phyloP scores from a whole-genome alignment of 306 rosid species.

The Vicia villosa region DNA sequence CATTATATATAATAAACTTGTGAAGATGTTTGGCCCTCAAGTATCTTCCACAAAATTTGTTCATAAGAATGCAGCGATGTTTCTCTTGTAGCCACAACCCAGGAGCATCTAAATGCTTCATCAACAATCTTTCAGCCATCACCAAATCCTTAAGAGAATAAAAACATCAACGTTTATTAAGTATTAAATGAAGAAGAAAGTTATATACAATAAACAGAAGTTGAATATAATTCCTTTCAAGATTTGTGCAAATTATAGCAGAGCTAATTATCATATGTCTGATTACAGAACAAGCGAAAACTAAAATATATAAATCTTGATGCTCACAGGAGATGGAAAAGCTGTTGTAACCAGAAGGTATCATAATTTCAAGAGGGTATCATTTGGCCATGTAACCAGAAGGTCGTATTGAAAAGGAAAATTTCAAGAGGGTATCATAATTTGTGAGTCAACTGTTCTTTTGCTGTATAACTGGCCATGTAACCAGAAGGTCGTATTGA shows the following conservation, averaged over 20 bases:
- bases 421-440: background rate
- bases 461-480: background rate
- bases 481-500: background rate
- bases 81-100: constrained; percentile 87
- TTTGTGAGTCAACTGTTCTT: background rate
- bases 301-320: constrained; percentile 29
- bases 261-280: background rate
- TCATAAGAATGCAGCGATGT: constrained; percentile 84
- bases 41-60: constrained; percentile 85
- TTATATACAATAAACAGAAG: constrained; percentile 6
- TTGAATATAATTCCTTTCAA: background rate
- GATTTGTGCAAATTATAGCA: background rate
- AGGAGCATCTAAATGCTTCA: constrained; percentile 98
- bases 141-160: constrained; percentile 68
- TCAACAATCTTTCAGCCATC: constrained; percentile 93
- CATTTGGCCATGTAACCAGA: too few relatives aligned
- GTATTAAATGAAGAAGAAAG: constrained; percentile 20
- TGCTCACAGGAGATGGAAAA: constrained; percentile 37
- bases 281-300: background rate
- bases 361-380: too few relatives aligned
- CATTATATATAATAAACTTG: constrained; percentile 56
- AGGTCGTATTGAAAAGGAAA: too few relatives aligned
- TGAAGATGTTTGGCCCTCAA: constrained; percentile 84
- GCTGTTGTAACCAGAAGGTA: too few relatives aligned
- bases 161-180: constrained; percentile 1